Evolutionary conservation across 2,329 filamentous ascomycete genomes (phyloP), one percentile per base, ranked within the genome.

Genomic region (Aspergillus candidus): DNA sequence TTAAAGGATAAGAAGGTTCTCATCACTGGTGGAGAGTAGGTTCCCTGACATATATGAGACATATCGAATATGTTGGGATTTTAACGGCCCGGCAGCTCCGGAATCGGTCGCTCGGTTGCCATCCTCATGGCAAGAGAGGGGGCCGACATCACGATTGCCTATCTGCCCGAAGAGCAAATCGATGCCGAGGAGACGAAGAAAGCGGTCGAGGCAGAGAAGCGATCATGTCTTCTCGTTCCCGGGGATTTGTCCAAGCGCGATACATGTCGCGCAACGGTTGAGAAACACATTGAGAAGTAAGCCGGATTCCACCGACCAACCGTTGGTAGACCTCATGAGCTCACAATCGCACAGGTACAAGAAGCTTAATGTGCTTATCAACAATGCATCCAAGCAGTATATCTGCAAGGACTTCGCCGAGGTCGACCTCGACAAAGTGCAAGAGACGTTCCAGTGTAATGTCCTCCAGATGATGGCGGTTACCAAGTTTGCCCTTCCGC

Each of bases 401-500:
- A 72, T 75, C 61, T 77, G 71, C 57, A 58, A 71, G 5, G 69
- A 79, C 29, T 71, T 80, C 14, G 63, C 67, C 30, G 69, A 80
- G 1, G 79, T 78, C 22, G 70, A 79, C 54, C 67, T 82, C 1
- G 69, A 75, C 11, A 63, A 71, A 0, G 75, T 80, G 0, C 74
- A 79, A 49, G 75, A 72, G 50, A 76, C 73, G 0, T 83, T 81
- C 67, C 71, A 71, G 35, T 73, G 69, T 47, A 81, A 81, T 47
- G 74, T 81, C 29, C 52, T 79, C 7, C 71, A 75, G 43, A 79
- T 80, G 67, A 77, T 82, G 54, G 76, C 76, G n/a, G 66, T 81
- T 48, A 74, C 74, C 4, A 81, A 81, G 55, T 80, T 72, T 48
- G 69, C 76, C 0, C 58, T 81, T 6, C 72, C 72, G 4, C 72